Percentiles rank a stretch among this genome's conserved stretches.
phyloP scores from a whole-genome alignment of 2,329 filamentous ascomycete genomes.

The Fusarium pseudonygamai region DNA sequence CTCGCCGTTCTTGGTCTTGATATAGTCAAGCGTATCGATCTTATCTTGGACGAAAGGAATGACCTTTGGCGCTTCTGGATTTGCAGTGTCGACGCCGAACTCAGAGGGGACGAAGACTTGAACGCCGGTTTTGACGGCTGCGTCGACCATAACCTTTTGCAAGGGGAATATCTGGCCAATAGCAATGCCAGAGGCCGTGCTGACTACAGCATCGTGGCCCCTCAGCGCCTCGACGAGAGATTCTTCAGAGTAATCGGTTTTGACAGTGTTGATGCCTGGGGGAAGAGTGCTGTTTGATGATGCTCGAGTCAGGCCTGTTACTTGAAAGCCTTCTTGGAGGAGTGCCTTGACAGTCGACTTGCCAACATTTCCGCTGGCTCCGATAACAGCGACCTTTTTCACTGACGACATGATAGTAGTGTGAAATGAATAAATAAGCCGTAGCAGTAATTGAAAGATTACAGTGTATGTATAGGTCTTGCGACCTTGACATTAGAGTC shows the following conservation, averaged over 20 bases:
- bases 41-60: not conserved
- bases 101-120: not conserved
- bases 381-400: not conserved
- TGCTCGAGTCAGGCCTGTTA: not conserved
- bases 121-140: not conserved
- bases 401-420: not conserved
- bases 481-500: accelerated
- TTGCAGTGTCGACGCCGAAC: not conserved
- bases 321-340: not conserved
- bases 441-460: accelerated
- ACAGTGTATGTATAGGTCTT: accelerated
- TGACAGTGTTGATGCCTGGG: not conserved
- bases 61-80: not conserved
- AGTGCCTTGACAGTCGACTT: not conserved
- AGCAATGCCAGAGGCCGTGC: not conserved
- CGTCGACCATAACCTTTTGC: not conserved
- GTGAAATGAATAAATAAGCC: accelerated
- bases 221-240: not conserved
- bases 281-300: not conserved
- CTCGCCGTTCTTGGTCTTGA: not conserved
- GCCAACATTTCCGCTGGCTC: not conserved
- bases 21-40: not conserved
- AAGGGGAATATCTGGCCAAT: not conserved
- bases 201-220: not conserved
- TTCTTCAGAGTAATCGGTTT: not conserved